phyloP scores from a whole-genome alignment of 2,329 filamentous ascomycete species.

The Polychaeton citri region DNA sequence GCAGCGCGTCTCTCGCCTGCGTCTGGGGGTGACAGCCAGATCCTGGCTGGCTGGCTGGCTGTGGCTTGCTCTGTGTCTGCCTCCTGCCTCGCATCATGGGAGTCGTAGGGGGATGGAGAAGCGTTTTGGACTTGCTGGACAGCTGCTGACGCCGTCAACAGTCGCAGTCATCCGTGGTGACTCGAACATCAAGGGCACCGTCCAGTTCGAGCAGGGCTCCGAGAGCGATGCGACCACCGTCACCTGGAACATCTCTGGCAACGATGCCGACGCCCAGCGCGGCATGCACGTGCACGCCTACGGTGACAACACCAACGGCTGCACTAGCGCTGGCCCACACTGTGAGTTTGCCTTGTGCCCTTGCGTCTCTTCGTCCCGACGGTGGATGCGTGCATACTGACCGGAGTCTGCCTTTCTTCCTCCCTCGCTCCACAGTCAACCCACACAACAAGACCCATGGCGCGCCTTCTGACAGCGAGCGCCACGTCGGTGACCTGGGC shows the following conservation, averaged over 20 bases:
- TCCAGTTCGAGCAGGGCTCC: constrained; percentile 84
- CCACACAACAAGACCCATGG: constrained; percentile 86
- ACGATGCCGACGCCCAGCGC: constrained; percentile 91
- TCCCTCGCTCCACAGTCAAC: constrained; percentile 63
- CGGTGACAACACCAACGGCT: constrained; percentile 99
- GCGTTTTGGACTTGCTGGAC: too few relatives aligned
- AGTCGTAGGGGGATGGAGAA: too few relatives aligned
- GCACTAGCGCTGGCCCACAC: constrained; percentile 95
- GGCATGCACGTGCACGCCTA: constrained; percentile 99
- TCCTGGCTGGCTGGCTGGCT: too few relatives aligned
- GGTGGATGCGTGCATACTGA: neutral
- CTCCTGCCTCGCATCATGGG: too few relatives aligned
- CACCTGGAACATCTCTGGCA: constrained; percentile 81
- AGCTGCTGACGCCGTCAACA: too few relatives aligned
- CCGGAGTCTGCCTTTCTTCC: constrained; percentile 2
- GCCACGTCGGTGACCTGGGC: constrained; percentile 94
- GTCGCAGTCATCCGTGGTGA: constrained; percentile 97
- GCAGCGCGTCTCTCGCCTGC: too few relatives aligned
- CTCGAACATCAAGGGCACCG: constrained; percentile 85
- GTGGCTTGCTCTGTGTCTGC: too few relatives aligned
- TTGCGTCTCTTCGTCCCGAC: neutral
- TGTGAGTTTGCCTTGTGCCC: constrained; percentile 46
- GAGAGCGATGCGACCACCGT: constrained; percentile 75
- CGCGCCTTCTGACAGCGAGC: constrained; percentile 64
- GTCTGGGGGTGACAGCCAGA: too few relatives aligned